Base-by-base conservation (phyloP, 345 rosid species). In the Trapa bicornis region DNA sequence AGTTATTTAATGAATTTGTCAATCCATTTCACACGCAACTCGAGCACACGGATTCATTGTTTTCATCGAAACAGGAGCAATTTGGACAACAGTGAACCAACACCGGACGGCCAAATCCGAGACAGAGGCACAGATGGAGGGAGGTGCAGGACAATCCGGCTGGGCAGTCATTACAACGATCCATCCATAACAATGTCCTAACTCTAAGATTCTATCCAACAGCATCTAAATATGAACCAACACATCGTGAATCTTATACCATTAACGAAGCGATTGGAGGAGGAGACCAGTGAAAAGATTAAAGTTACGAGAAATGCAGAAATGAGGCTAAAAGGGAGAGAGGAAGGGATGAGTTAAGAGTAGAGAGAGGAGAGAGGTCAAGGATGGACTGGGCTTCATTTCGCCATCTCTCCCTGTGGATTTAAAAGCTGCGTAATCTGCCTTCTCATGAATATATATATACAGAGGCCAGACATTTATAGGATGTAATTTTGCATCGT, bases 81-180 rank as follows among this genome's bases (percentile, higher is more conserved):
- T 15, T 7, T 29, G 5, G 35, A 65, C 14, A 62, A 17, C 63
- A 48, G 29, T 15, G 47, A 67, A 39, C 62, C 22, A 47, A n/a
- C 61, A 38, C 39, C 54, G 29, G 9, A 29, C 33, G 22, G 62
- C 4, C 65, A 17, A 61, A 75, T 37, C 68, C 57, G 61, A 45
- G 43, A 48, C 5, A 66, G 67, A 71, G 73, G 56, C 80, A 80
- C 85, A 83, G 60, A 69, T 29, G 67, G 71, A 38, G 65, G 70
- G 6, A 37, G 56, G 67, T 57, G 77, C 65, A 71, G 67, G 65
- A 67, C 70, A 75, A 72, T 68, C 70, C 17, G 70, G 69, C 45
- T 32, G 67, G 68, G 32, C 68, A 71, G 32, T 80, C 85, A 81
- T 83, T 72, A 68, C 73, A 80, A 65, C 67, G 77, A 80, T 63